Evolutionary conservation across 352 stramenopile species (phyloP).

Genomic region (Halophytophthora polymorphica): DNA sequence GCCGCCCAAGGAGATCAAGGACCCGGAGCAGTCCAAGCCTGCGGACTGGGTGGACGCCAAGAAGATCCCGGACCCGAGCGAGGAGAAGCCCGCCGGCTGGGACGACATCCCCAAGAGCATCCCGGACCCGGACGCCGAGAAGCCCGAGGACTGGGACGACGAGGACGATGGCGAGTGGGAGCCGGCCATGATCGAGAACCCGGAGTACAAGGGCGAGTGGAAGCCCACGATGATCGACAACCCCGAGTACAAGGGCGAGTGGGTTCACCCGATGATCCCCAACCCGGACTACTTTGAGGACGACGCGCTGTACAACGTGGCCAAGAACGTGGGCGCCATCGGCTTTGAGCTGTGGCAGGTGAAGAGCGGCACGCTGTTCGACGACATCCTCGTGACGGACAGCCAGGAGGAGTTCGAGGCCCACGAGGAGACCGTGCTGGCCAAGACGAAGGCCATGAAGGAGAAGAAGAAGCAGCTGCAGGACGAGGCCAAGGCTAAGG

Average conservation of each 20-base stretch:
- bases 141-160: conserved; percentile 99
- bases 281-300: conserved; percentile 98
- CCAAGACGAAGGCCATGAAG: conserved; percentile 64
- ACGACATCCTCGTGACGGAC: conserved; percentile 99
- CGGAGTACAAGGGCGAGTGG: conserved; percentile 98
- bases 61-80: conserved; percentile 96
- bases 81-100: conserved; percentile 97
- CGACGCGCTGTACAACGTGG: conserved; percentile 93
- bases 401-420: conserved; percentile 95
- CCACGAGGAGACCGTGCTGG: conserved; percentile 94
- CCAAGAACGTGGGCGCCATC: conserved; percentile 94
- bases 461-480: conserved; percentile 78
- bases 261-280: conserved; percentile 94
- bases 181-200: conserved; percentile 93
- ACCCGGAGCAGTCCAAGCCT: conserved; percentile 96
- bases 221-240: conserved; percentile 98
- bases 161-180: conserved; percentile 99
- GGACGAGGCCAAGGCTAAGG: conserved; percentile 66
- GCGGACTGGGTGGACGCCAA: conserved; percentile 96
- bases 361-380: conserved; percentile 97
- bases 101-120: conserved; percentile 98
- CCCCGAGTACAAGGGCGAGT: conserved; percentile 98
- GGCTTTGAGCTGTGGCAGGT: conserved; percentile 99
- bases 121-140: conserved; percentile 94
- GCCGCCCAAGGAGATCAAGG: conserved; percentile 93